Base-by-base conservation (phyloP, 371 early-diverging fungal species). In the Lichtheimia hyalospora region DNA sequence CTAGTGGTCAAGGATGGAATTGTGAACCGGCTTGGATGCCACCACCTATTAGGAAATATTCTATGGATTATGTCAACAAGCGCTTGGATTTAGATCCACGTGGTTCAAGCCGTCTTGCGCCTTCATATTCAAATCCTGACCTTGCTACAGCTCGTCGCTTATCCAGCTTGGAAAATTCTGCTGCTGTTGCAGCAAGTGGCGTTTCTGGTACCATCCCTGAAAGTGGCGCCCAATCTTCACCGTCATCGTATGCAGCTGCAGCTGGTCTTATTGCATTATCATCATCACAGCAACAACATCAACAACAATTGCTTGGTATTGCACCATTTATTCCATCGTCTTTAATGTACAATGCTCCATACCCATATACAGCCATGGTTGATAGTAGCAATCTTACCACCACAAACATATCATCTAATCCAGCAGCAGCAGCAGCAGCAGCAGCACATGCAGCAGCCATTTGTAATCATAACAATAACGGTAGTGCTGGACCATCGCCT, bases 71-170 rank as follows among this genome's bases (percentile, higher is more conserved):
- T 48, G 62, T 68, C n/a, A 57, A 62, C 23, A 70, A 69, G 52
- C 58, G 71, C 16, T 41, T 71, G 21, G 71, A 74, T 50, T 49
- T 68, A 13, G 24, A 62, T 20, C 34, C 34, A 34, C 51, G 58
- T 16, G 57, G 63, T 50, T 25, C 40, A 21, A 60, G 55, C 14
- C 61, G 74, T 41, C 51, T 75, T 21, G 63, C 75, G 34, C 73
- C 75, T 40, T 76, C 76, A 16, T 73, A 76, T 51, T 76, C 76
- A 23, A 73, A 72, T 50, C 73, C 76, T 42, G 76, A 75, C 57
- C 61, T 74, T 13, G 62, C 75, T 27, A 54, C 73, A 43, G 70
- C 69, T 51, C 61, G 68, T 39, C 67, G 70, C 14, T 43, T 64
- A 39, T 61, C 64, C 41, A 69, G 67, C 55, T 24, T 69, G 40